phyloP scores from a whole-genome alignment of 345 rosid species.

The Abelmoschus esculentus region DNA sequence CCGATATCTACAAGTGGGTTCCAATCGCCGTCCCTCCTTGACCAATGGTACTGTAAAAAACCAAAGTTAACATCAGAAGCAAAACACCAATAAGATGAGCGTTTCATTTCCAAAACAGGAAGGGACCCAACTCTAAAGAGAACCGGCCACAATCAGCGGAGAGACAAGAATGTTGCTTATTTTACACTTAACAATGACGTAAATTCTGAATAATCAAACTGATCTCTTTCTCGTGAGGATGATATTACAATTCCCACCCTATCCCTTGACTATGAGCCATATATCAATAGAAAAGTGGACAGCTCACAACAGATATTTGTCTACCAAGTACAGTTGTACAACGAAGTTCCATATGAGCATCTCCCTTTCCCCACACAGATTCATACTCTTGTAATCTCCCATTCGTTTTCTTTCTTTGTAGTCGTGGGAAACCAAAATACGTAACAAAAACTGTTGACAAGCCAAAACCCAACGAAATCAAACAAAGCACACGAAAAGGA shows the following conservation, averaged over 20 bases:
- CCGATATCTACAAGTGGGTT: not conserved
- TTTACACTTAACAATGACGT: not conserved
- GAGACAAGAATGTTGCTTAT: not conserved
- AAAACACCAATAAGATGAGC: not conserved
- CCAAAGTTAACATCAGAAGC: not conserved
- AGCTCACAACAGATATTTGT: not conserved
- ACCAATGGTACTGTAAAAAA: not conserved
- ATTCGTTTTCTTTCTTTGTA: not conserved
- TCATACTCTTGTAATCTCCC: no score
- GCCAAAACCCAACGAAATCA: no score
- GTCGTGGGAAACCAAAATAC: not conserved
- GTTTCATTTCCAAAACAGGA: not conserved
- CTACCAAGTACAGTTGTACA: no score
- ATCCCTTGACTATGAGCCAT: not conserved
- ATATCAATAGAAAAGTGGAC: not conserved
- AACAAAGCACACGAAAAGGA: not conserved
- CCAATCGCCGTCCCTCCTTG: conserved; percentile 12
- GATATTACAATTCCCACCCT: not conserved
- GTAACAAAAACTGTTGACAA: not conserved
- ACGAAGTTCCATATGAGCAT: no score
- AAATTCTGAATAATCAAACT: not conserved
- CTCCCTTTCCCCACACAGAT: no score
- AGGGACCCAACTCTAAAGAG: not conserved
- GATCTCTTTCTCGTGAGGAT: not conserved
- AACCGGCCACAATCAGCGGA: conserved; percentile 20